Conservation (phyloP, 2,329 filamentous ascomycete genomes). For the Aschersonia sp. region DNA sequence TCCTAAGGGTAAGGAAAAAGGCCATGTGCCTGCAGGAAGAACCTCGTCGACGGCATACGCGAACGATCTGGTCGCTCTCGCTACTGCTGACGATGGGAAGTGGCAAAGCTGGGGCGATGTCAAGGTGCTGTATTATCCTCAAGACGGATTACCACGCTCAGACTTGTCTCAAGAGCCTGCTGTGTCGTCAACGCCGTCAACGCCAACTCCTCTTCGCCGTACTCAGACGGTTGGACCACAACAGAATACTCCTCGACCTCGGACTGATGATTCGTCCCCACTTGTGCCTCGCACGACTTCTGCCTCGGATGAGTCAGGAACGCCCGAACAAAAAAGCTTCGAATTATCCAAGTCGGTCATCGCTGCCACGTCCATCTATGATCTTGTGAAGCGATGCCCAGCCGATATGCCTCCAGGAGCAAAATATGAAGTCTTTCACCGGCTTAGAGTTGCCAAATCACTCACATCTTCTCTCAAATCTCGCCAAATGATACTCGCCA, state of each 20-base stretch:
- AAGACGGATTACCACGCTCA: conserved; percentile 13
- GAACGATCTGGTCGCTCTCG: conserved; percentile 70
- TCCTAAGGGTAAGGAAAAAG: conserved; percentile 67
- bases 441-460: conserved; percentile 70
- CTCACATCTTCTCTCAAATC: conserved; percentile 49
- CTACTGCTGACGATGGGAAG: conserved; percentile 38
- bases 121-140: conserved; percentile 64
- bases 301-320: conserved; percentile 17
- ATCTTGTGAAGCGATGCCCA: conserved; percentile 40
- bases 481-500: conserved; percentile 62
- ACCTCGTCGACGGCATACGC: conserved; percentile 50
- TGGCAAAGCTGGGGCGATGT: conserved; percentile 76
- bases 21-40: conserved; percentile 22
- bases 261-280: conserved; percentile 32
- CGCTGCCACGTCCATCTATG: conserved; percentile 35
- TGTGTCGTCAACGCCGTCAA: conserved; percentile 40
- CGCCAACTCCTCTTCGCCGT: conserved; percentile 62
- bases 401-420: conserved; percentile 54
- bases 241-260: conserved; percentile 26
- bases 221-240: conserved; percentile 39
- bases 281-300: conserved; percentile 27
- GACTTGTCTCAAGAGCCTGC: conserved; percentile 11
- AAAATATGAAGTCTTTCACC: conserved; percentile 74
- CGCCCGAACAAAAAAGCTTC: conserved; percentile 39
- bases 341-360: conserved; percentile 49